Base-by-base conservation (phyloP, 1,139 yeast species). In the Yamadazyma spencermartinsiae region DNA sequence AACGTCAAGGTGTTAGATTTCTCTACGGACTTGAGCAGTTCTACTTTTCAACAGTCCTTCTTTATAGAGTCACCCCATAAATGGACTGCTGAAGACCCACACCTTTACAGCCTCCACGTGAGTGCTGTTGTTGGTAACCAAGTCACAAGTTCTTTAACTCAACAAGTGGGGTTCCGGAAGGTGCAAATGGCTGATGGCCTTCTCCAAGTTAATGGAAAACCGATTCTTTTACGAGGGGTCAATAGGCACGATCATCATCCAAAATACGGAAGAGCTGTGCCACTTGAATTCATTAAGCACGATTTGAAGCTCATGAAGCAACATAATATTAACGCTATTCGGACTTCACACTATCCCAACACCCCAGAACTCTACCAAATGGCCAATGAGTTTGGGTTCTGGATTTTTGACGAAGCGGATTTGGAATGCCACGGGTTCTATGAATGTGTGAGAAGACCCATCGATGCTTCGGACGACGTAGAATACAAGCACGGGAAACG, bases 371-470 rank as follows among this genome's bases (percentile, higher is more conserved):
- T 50, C 32, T 51, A 51, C 35, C 46, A 49, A 21, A 20, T 50
- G n/a, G 42, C 54, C 1, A 60, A 62, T 38, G 41, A 45, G 20
- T 44, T 50, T 6, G 68, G 68, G 4, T 52, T 63, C 23, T 63
- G 63, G 52, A 64, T 63, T n/a, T 46, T 63, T 23, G 65, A 61
- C 38, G 69, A 63, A 44, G 62, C 69, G 1, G 68, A 63, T 44
- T 48, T 63, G 27, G 69, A 63, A 41, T 59, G 65, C 37, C 69
- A 63, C 43, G 69, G 69, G 2, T 61, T 63, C 31, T 54, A 43
- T 37, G 55, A 50, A 17, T 46, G 46, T n/a, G 49, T 48, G 2
- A 40, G 44, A 29, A 36, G 40, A 14, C 51, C 51, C 2, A 31
- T 38, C 12, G 43, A 39, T 13, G 43, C 41, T 8, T 37, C 39